These are phyloP conservation scores for Claviceps maximensis DNA, from an alignment of 2,329 filamentous ascomycete genomes.

Conservation along the genomic window DNA sequence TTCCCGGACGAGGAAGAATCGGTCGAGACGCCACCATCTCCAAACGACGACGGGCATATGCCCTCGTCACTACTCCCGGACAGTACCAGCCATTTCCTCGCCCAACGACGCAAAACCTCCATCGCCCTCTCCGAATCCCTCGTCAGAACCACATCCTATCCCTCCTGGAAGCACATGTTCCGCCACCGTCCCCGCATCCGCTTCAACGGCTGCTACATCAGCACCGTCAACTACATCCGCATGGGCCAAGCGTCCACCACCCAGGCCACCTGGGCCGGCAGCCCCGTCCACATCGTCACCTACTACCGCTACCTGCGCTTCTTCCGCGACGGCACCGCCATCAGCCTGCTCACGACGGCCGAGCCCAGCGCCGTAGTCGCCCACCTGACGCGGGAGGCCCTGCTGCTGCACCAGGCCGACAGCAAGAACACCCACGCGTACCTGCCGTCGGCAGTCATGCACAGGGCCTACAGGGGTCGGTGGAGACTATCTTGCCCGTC, in stretches of 20 bases:
- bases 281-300: conserved; percentile 83
- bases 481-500: conserved; percentile 36
- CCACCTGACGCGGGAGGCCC: conserved; percentile 59
- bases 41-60: no score
- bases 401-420: conserved; percentile 32
- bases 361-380: conserved; percentile 84
- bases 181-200: conserved; percentile 71
- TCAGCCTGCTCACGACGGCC: conserved; percentile 66
- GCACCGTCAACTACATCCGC: conserved; percentile 88
- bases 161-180: conserved; percentile 58
- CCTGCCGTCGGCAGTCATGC: conserved; percentile 44
- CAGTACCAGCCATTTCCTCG: not conserved
- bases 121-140: conserved; percentile 27
- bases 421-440: conserved; percentile 13
- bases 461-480: conserved; percentile 47
- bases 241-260: conserved; percentile 60
- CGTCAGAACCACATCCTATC: conserved; percentile 27
- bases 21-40: no score
- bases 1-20: conserved; percentile 4
- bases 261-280: conserved; percentile 58
- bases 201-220: conserved; percentile 94
- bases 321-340: conserved; percentile 74
- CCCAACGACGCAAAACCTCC: conserved; percentile 19
- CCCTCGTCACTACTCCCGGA: not conserved
- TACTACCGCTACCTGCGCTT: conserved; percentile 97